These are phyloP conservation scores for Cicer judaicum DNA, from an alignment of 306 rosid species.

Conservation along the genomic window DNA sequence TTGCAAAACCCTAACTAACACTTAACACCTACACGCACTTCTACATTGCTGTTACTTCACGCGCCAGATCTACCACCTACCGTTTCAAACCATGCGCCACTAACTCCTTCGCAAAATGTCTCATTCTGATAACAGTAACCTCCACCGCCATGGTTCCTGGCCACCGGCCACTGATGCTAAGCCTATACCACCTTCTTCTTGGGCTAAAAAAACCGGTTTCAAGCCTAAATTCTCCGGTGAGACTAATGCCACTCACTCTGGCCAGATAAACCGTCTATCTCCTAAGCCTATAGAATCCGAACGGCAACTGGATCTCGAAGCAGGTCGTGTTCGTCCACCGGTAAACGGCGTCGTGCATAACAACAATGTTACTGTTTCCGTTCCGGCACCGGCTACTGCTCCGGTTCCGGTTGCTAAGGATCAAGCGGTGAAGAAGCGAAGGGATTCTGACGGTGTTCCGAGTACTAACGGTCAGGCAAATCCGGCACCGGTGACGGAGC, in stretches of 20 bases:
- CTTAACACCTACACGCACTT: slow-evolving; percentile 1
- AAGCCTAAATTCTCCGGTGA: slow-evolving; percentile 94
- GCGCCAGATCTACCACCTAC: slow-evolving; percentile 37
- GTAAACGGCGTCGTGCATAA: slow-evolving; percentile 49
- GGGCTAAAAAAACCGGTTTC: slow-evolving; percentile 96
- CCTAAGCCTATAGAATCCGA: slow-evolving; percentile 50
- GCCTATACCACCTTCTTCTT: slow-evolving; percentile 82
- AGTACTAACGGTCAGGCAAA: slow-evolving; percentile 48
- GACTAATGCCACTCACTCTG: slow-evolving; percentile 72
- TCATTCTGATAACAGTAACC: slow-evolving; percentile 34
- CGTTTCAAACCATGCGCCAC: slow-evolving; percentile 26
- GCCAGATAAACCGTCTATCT: slow-evolving; percentile 53
- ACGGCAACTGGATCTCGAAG: slow-evolving; percentile 64
- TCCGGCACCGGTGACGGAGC: slow-evolving; percentile 36
- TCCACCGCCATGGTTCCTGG: slow-evolving; percentile 28
- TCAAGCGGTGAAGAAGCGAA: slow-evolving; percentile 62
- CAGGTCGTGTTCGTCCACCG: slow-evolving; percentile 54
- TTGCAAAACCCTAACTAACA: slow-evolving; percentile 12
- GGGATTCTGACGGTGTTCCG: slow-evolving; percentile 69
- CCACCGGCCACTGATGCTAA: slow-evolving; percentile 40
- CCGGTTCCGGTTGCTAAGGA: slow-evolving; percentile 49
- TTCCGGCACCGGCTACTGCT: slow-evolving; percentile 37
- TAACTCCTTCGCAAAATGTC: slow-evolving; percentile 36
- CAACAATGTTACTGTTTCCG: slow-evolving; percentile 39
- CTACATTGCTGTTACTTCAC: slow-evolving; percentile 6